Evolutionary conservation across 2,329 filamentous ascomycete genomes (phyloP), one percentile per base, ranked within the genome.

Genomic region (Phyllosticta ampelicida): DNA sequence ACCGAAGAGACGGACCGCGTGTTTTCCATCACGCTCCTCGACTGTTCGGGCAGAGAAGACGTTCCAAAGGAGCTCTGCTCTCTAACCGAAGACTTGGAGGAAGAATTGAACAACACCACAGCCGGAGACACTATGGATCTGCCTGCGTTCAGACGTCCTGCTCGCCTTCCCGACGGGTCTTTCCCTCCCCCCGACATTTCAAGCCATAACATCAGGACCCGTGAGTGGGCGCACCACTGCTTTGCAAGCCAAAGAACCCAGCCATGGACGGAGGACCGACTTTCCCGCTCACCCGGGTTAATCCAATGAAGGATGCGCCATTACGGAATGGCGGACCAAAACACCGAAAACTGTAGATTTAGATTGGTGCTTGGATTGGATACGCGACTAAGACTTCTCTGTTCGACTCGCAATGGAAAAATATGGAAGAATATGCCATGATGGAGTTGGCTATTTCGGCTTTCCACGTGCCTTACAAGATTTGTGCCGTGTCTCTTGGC

Each of bases 1-100:
- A 26, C 29, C 2, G 54, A 50, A 19, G 54, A 55, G 48, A 55
- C 54, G 5, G 54, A 55, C 26, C 48, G 54, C 54, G 30, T 50
- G 23, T 30, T 50, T 48, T 23, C 21, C 23, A 18, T 55, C 48
- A 50, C 54, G 21, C 26, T 55, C 6, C 10, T 19, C 9, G 13
- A 28, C 54, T 50, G n/a, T n/a, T 44, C 29, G 10, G n/a, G 18
- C 8, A 44, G 20, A 9, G 36, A 50, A 11, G 48, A 51, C 5
- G 54, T 55, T 9, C 10, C 44, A 6, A 50, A 51, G 23, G 54
- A 55, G 26, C 21, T 55, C 9, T 28, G 23, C 44, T 30, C 54
- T 5, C 44, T 55, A 8, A n/a, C 48, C 11, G 23, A 50, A 10
- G 54, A 55, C n/a, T 19, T 55, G 2, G 13, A 28, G 1, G 53